Evolutionary conservation across 805 yeast species (phyloP), one percentile per base, ranked within the genome.

Genomic region (Millerozyma acaciae): DNA sequence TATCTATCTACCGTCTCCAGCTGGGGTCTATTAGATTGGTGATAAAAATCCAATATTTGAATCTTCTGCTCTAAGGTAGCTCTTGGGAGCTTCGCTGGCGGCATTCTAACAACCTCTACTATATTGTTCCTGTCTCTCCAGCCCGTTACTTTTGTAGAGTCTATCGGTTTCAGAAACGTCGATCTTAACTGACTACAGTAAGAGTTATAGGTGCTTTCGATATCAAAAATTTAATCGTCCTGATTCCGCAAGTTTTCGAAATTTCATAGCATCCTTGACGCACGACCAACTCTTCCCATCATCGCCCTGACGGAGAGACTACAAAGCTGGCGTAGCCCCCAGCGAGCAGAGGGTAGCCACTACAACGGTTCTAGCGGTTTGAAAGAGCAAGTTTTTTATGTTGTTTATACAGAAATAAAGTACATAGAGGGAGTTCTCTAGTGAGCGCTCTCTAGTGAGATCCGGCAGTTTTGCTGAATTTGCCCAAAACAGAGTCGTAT

Each of bases 401-500:
- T 6, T 1, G 5, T 18, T 30, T 30, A 20, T 3, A n/a, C 28
- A 13, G 25, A 13, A n/a, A 17, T n/a, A n/a, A 17, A 28, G n/a
- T n/a, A n/a, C n/a, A n/a, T n/a, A n/a, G n/a, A n/a, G n/a, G n/a
- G n/a, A n/a, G n/a, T n/a, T n/a, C n/a, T n/a, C 8, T 14, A 13
- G 17, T 19, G 30, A n/a, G 25, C 13, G 21, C 10, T 8, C 17
- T 35, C 35, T 56, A 60, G 50, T 60, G 66, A 37, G 65, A 56
- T 31, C 68, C 66, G 44, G 88, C 84, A 57, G 85, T 89, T 65
- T 80, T 81, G 60, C 87, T 77, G 51, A 89, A 96, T 62, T 70
- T 84, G 57, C 85, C 96, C 62, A 89, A 76, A 39, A 93, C 93
- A 47, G 89, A 74, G 60, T 90, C 98, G 65, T 83, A 86, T 45